Evolutionary conservation across 176 grass and related monocot species (phyloP), one percentile per base, ranked within the genome.

Genomic region (Aegilops speltoides): DNA sequence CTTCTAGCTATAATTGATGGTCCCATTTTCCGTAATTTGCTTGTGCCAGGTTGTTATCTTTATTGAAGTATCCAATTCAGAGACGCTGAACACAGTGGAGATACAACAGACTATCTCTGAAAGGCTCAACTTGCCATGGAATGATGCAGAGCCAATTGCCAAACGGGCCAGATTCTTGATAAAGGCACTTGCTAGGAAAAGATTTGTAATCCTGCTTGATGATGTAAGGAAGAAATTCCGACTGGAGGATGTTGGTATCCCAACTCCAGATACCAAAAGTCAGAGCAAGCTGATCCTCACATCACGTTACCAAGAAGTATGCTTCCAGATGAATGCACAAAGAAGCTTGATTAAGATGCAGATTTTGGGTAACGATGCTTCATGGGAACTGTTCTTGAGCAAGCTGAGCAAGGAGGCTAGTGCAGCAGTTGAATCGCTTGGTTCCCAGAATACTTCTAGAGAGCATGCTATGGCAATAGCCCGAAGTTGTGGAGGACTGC

Each of bases 191-290:
- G 22, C 13, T 20, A 90, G 68, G 50, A 97, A 93, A 81, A 94
- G 43, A 46, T 97, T 93, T 62, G 86, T 97, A 10, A 36, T 97
- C 16, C 45, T 94, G 19, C 85, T 97, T 31, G 95, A 97, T 78
- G 86, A 92, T 29, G 90, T 97, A 79, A 79, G 72, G 63, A 84
- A 88, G 43, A 74, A 78, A 68, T 93, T 97, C 45, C 8, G 0
- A 7, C 54, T 94, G 54, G 82, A 89, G 64, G 88, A 89, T 38
- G 81, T 97, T 5, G 95, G 95, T 32, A 94, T 97, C 64, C 92
- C 95, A 17, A 64, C 59, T 43, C 95, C 88, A 26, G 82, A 68
- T 67, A 81, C 37, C 17, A 16, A 64, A 0, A 88, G 79, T 2
- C 54, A 72, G 70, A 85, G 90, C 79, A 97, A 89, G 68, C 82